Conservation (phyloP, 371 early-diverging fungal genomes). For the Apophysomyces trapeziformis region DNA sequence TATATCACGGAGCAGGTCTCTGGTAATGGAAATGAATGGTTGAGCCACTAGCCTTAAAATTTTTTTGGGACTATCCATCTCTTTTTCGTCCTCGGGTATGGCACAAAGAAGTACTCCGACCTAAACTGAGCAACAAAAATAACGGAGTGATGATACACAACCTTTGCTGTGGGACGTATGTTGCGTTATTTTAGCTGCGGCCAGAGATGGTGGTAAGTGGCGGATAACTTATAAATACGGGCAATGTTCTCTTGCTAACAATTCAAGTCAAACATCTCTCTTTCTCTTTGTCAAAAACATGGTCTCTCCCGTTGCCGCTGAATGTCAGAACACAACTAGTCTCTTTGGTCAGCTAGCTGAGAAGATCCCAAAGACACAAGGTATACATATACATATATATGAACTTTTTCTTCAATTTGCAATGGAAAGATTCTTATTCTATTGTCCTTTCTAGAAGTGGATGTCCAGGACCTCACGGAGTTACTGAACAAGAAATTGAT, state of each 20-base stretch:
- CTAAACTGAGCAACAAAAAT: conserved; percentile 2
- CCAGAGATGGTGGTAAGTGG: not conserved
- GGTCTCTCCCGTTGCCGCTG: conserved; percentile 1
- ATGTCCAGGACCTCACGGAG: not conserved
- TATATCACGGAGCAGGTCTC: not conserved
- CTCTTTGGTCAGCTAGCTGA: not conserved
- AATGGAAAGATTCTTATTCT: no score
- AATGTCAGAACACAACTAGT: not conserved
- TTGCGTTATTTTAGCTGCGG: conserved; percentile 10
- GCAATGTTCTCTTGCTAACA: not conserved
- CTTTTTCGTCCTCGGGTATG: not conserved
- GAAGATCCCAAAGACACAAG: not conserved
- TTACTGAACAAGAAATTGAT: not conserved
- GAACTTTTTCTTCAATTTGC: no score
- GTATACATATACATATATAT: not conserved
- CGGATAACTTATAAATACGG: not conserved
- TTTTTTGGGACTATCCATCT: not conserved
- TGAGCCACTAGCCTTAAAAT: conserved; percentile 3
- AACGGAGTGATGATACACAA: conserved; percentile 6
- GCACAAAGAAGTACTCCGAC: not conserved
- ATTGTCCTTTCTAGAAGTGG: not conserved
- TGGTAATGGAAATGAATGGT: not conserved
- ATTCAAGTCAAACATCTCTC: not conserved
- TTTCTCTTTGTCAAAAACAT: not conserved
- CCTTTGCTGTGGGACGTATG: not conserved